phyloP scores from a whole-genome alignment of 257 asterid species.

The Solanum pinnatisectum region DNA sequence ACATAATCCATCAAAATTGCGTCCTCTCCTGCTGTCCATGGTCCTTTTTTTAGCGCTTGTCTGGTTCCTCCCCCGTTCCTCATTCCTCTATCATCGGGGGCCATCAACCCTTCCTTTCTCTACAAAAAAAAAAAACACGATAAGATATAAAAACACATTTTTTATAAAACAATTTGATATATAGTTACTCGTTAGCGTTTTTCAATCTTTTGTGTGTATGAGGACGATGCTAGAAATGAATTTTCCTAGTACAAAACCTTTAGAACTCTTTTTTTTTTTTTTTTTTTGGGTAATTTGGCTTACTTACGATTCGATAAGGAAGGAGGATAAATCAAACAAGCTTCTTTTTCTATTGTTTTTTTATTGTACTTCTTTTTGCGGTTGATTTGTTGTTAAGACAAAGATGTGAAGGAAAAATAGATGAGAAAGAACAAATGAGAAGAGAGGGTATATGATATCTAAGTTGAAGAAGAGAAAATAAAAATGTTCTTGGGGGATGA shows the following conservation, averaged over 20 bases:
- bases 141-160: background rate
- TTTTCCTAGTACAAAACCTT: background rate
- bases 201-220: background rate
- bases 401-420: background rate
- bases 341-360: background rate
- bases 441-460: background rate
- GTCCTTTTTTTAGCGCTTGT: slow-evolving; percentile 46
- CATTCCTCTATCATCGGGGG: slow-evolving; percentile 28
- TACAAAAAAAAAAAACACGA: background rate
- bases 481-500: background rate
- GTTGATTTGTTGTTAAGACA: background rate
- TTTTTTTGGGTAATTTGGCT: background rate
- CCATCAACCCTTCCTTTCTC: slow-evolving; percentile 26
- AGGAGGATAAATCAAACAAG: background rate
- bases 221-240: background rate
- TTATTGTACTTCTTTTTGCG: background rate
- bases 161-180: background rate
- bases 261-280: background rate
- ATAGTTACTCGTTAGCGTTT: background rate
- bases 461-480: background rate
- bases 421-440: background rate
- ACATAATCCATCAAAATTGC: slow-evolving; percentile 45
- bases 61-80: slow-evolving; percentile 1
- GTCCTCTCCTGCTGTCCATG: slow-evolving; percentile 67
- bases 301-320: background rate